phyloP scores from a whole-genome alignment of 2,329 filamentous ascomycete genomes.

The Ilyonectria sp. region DNA sequence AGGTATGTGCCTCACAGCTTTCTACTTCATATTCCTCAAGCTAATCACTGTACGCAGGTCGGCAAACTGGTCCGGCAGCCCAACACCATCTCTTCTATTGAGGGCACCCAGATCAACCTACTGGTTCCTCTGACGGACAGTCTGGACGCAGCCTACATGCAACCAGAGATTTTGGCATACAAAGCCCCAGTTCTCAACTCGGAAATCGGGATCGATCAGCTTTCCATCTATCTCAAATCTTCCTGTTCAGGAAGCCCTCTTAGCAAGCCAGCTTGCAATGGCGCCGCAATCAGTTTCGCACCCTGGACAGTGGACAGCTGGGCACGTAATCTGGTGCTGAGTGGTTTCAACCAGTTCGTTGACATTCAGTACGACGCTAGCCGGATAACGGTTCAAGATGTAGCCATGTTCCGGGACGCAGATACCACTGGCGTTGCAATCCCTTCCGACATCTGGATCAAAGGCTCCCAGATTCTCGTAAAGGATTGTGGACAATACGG shows the following conservation, averaged over 20 bases:
- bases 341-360: slow-evolving; percentile 41
- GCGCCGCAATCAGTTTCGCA: slow-evolving; percentile 33
- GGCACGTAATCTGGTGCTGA: slow-evolving; percentile 30
- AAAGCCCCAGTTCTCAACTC: slow-evolving; percentile 14
- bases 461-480: slow-evolving; percentile 39
- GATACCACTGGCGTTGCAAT: slow-evolving; percentile 30
- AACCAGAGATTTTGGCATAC: slow-evolving; percentile 30
- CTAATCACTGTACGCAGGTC: slow-evolving; percentile 9
- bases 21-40: accelerated
- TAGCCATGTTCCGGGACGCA: slow-evolving; percentile 31
- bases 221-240: slow-evolving; percentile 23
- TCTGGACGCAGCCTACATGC: slow-evolving; percentile 31
- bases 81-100: slow-evolving; percentile 30
- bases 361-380: slow-evolving; percentile 32
- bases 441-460: slow-evolving; percentile 36
- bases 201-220: slow-evolving; percentile 38
- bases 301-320: slow-evolving; percentile 44
- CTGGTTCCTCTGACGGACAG: slow-evolving; percentile 40
- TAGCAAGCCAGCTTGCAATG: slow-evolving; percentile 18
- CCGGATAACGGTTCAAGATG: slow-evolving; percentile 37
- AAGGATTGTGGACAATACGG: slow-evolving; percentile 39
- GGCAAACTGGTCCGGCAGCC: slow-evolving; percentile 32
- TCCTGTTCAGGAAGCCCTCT: slow-evolving; percentile 33
- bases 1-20: slow-evolving; percentile 12
- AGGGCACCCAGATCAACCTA: slow-evolving; percentile 34